Percentiles rank a stretch among this genome's conserved stretches.
Conservation (phyloP, 495 filamentous ascomycete genomes). For the Corynascus novoguineensis region DNA sequence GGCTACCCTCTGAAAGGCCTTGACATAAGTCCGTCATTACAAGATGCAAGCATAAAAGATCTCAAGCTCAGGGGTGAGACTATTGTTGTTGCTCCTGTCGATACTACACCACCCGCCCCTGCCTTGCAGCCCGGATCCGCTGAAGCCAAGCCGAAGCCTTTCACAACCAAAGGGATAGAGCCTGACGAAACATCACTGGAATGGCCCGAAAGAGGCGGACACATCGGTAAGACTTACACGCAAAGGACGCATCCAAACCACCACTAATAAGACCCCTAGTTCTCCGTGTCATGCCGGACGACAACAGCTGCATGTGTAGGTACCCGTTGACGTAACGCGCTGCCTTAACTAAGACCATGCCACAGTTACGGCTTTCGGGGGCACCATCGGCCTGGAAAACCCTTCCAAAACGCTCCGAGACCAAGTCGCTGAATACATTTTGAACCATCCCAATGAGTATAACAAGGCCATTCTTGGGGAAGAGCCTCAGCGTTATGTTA, state of each 20-base stretch:
- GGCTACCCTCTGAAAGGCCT: slow-evolving; percentile 79
- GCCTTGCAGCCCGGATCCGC: slow-evolving; percentile 1
- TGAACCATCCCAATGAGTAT: slow-evolving; percentile 64
- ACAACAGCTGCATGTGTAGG: slow-evolving; percentile 81
- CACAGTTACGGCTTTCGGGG: slow-evolving; percentile 69
- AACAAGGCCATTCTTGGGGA: slow-evolving; percentile 70
- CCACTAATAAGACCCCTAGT: slow-evolving; percentile 36
- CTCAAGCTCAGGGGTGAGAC: slow-evolving; percentile 78
- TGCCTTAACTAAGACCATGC: not conserved
- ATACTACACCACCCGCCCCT: slow-evolving; percentile 8
- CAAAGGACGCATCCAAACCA: not conserved
- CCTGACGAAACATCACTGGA: slow-evolving; percentile 33
- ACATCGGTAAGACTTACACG: slow-evolving; percentile 19
- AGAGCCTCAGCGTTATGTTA: slow-evolving; percentile 68
- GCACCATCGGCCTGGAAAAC: slow-evolving; percentile 51
- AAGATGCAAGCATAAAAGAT: slow-evolving; percentile 30
- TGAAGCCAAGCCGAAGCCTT: slow-evolving; percentile 16
- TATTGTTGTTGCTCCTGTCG: slow-evolving; percentile 56
- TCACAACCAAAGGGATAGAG: slow-evolving; percentile 31
- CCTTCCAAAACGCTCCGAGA: slow-evolving; percentile 58
- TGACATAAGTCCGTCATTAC: slow-evolving; percentile 42
- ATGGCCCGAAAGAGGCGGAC: slow-evolving; percentile 30
- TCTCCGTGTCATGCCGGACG: slow-evolving; percentile 93
- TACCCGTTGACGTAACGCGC: not conserved
- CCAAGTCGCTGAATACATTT: slow-evolving; percentile 77